These are phyloP conservation scores for Kalanchoe fedtschenkoi DNA, from an alignment of 164 flowering plant genomes.

Conservation along the genomic window DNA sequence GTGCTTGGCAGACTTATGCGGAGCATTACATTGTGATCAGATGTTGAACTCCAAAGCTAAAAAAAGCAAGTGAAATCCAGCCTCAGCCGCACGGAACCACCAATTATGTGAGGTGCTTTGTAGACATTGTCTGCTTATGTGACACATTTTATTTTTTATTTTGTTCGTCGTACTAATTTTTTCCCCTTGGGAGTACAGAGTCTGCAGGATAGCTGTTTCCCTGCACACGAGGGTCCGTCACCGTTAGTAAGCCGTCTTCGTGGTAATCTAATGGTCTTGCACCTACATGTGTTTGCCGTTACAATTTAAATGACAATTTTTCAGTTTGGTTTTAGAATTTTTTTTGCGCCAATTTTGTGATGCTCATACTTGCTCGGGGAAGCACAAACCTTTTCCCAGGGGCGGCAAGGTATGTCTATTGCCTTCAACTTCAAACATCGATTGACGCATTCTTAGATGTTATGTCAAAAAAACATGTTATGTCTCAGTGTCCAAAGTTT, in stretches of 20 bases:
- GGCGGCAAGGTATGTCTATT: slow-evolving; percentile 55
- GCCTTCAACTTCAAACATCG: background rate
- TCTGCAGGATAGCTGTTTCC: slow-evolving; percentile 84
- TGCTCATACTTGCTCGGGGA: slow-evolving; percentile 72
- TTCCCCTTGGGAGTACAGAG: slow-evolving; percentile 37
- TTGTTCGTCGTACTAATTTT: background rate
- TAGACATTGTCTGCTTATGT: slow-evolving; percentile 2
- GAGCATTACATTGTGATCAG: slow-evolving; percentile 86
- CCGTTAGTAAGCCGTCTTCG: slow-evolving; percentile 71
- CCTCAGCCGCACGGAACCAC: slow-evolving; percentile 73
- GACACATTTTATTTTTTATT: slow-evolving; percentile 1
- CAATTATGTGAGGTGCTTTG: slow-evolving; percentile 82
- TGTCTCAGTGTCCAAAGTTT: background rate
- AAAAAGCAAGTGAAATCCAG: slow-evolving; percentile 83
- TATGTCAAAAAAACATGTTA: background rate
- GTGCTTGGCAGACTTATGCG: slow-evolving; percentile 96
- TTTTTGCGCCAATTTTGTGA: slow-evolving; percentile 93
- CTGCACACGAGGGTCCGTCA: slow-evolving; percentile 47
- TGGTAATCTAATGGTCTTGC: slow-evolving; percentile 28
- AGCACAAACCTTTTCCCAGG: slow-evolving; percentile 56
- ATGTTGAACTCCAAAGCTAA: slow-evolving; percentile 38
- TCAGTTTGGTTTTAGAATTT: slow-evolving; percentile 38
- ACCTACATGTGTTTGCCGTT: background rate
- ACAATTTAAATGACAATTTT: slow-evolving; percentile 1
- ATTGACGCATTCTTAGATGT: background rate